Conservation (phyloP, 495 filamentous ascomycete genomes). For the Hamigera avellanea region DNA sequence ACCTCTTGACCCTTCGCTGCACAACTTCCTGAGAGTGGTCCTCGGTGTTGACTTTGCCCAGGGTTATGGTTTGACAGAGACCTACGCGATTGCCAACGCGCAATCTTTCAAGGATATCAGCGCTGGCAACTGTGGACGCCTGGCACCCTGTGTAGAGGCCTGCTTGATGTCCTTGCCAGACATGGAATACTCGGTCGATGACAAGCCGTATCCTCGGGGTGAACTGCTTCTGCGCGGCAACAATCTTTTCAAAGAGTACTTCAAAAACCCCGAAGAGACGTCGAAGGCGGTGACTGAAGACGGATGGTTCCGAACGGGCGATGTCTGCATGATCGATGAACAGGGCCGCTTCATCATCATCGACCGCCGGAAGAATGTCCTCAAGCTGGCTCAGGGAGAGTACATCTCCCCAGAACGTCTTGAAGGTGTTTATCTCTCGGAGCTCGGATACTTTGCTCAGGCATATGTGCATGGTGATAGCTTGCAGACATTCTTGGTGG, state of each 20-base stretch:
- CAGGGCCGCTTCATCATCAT: slow-evolving; percentile 85
- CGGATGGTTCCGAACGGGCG: slow-evolving; percentile 95
- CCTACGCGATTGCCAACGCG: slow-evolving; percentile 67
- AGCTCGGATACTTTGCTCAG: slow-evolving; percentile 61
- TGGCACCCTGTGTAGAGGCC: slow-evolving; percentile 54
- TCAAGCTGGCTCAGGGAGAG: slow-evolving; percentile 96
- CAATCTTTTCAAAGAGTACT: slow-evolving; percentile 73
- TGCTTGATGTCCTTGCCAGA: slow-evolving; percentile 85
- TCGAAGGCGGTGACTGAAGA: slow-evolving; percentile 70
- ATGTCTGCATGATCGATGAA: slow-evolving; percentile 74
- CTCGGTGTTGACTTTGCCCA: slow-evolving; percentile 73
- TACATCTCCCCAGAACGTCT: slow-evolving; percentile 96
- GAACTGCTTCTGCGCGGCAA: slow-evolving; percentile 78
- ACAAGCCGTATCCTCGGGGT: slow-evolving; percentile 87
- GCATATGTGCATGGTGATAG: slow-evolving; percentile 90
- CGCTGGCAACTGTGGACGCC: slow-evolving; percentile 70
- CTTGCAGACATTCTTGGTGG: slow-evolving; percentile 72
- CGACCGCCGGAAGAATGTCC: slow-evolving; percentile 94
- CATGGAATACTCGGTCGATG: slow-evolving; percentile 84
- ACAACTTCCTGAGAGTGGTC: slow-evolving; percentile 77
- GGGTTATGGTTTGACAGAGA: slow-evolving; percentile 91
- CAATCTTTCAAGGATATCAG: slow-evolving; percentile 61
- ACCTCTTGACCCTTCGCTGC: slow-evolving; percentile 76
- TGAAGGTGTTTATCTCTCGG: slow-evolving; percentile 84
- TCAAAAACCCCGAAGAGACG: slow-evolving; percentile 79